Base-by-base conservation (phyloP, 2,329 filamentous ascomycete species). In the Nemania abortiva region DNA sequence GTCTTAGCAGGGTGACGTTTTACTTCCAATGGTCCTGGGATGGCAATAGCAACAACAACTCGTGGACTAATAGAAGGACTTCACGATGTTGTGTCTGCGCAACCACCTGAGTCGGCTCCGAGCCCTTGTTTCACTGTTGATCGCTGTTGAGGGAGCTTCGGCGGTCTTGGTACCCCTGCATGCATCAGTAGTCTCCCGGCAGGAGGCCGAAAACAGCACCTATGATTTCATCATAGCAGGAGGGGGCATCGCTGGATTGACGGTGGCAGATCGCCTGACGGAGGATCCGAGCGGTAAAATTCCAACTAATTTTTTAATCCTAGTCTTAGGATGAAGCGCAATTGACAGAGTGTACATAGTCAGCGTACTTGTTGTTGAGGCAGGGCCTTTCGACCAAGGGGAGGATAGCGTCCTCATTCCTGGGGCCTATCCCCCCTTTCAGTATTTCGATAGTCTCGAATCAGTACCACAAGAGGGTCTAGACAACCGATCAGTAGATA, bases 401-500 rank as follows among this genome's bases (percentile, higher is more conserved):
- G 56, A 67, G 27, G 65, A 66, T 34, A 57, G 49, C n/a, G 59
- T 72, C 27, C 45, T 71, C 18, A 56, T 72, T 6, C 70, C 70
- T 20, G 70, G 68, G 9, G 63, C 22, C 24, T 72, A 56, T 31
- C 47, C 60, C 34, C 55, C 70, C 13, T 64, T 60, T 49, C 63
- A 55, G 18, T 72, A 72, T 54, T 56, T 71, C 55, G 47, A 59
- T 34, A 29, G 22, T 4, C 24, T 72, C 4, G 29, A 42, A 42
- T 64, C 53, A 45, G 56, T 60, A 27, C 69, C 72, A 11, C 69
- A 67, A 24, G 22, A 59, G 34, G 64, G 42, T n/a, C 65, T 74
- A 24, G 74, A 74, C 56, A 79, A 80, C 20, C 77, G 73, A 50
- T 56, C 70, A 4, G 63, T 74, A 10, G 58, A 42, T 11, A 69